Evolutionary conservation across 768 basidiomycete species (phyloP), one percentile per base, ranked within the genome.

Genomic region (Lentinula lateritia): DNA sequence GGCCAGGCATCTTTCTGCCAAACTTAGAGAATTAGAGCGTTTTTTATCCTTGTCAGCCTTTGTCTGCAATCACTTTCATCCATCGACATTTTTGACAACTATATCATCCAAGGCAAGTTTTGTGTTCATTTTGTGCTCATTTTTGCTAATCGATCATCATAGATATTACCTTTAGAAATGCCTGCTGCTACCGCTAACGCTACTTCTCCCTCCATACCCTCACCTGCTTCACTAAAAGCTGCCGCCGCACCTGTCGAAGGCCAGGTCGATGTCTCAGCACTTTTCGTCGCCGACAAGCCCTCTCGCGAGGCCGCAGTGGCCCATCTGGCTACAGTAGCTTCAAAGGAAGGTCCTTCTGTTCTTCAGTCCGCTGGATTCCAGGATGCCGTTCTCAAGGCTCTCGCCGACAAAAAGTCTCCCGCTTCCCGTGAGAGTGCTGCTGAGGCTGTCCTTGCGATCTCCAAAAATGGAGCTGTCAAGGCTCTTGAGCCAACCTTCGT

Each of bases 331-430:
- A 83, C 87, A 62, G 76, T 84, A 72, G 86, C 84, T 66, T 85
- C 93, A 86, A 92, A 92, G 78, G 84, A 91, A 61, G 93, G 94
- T 71, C 89, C 91, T 65, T 76, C 85, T 63, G 87, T 86, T 73
- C 84, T 97, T 71, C 78, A 81, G 63, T 79, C 86, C 64, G 76
- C 84, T 64, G 87, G 82, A 64, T 89, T 95, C 76, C 77, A 76
- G 41, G 88, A 87, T 59, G 89, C 92, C 68, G 74, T 85, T 65
- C 69, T 92, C 74, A 92, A 90, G 81, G 94, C 93, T 58, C 86
- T 97, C 65, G 81, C 80, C 75, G 93, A 97, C 87, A 98, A 98
- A 86, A 97, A 95, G 81, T 92, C 90, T 16, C 88, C 93, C 57
- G 90, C 88, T 64, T 84, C 90, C 65, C 93, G 95, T 72, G 92